Conservation (phyloP, 129 eudicot genomes). For the Solidago caesia region DNA sequence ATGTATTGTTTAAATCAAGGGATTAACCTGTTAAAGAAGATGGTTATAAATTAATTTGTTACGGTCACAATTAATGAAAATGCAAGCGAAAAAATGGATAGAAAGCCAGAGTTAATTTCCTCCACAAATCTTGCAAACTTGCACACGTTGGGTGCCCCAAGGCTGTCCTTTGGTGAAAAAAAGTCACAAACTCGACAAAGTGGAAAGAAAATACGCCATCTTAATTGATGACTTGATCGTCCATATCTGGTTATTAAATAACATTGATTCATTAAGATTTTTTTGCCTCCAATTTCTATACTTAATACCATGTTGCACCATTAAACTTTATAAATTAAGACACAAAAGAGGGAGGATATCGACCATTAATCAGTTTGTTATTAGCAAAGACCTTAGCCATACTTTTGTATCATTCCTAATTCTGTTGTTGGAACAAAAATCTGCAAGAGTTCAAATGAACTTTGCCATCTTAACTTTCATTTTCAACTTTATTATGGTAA, state of each 20-base stretch:
- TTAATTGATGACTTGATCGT: not conserved
- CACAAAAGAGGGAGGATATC: not conserved
- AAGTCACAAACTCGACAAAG: not conserved
- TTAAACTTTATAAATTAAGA: not conserved
- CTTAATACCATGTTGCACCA: constrained; percentile 6
- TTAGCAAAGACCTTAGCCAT: not conserved
- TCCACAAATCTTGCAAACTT: not conserved
- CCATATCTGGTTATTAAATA: not conserved
- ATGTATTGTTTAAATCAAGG: too few species aligned
- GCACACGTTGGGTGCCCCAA: not conserved
- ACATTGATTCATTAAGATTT: constrained; percentile 4
- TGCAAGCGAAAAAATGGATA: too few species aligned
- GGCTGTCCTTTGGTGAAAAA: not conserved
- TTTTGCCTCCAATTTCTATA: not conserved
- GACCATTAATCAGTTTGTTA: not conserved
- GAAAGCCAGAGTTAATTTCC: too few species aligned
- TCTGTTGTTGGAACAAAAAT: constrained; percentile 16
- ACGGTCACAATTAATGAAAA: too few species aligned
- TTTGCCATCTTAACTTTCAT: constrained; percentile 17
- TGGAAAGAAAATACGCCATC: not conserved
- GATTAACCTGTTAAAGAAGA: too few species aligned
- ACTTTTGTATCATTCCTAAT: not conserved
- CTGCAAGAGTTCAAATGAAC: constrained; percentile 21
- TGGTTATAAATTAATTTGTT: too few species aligned
- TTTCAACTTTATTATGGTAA: constrained; percentile 29